A percentile compares a stretch with the other conserved stretches of the same genome.
Evolutionary conservation across 2,329 filamentous ascomycete genomes (phyloP).

Genomic region (Rutstroemia sp.): DNA sequence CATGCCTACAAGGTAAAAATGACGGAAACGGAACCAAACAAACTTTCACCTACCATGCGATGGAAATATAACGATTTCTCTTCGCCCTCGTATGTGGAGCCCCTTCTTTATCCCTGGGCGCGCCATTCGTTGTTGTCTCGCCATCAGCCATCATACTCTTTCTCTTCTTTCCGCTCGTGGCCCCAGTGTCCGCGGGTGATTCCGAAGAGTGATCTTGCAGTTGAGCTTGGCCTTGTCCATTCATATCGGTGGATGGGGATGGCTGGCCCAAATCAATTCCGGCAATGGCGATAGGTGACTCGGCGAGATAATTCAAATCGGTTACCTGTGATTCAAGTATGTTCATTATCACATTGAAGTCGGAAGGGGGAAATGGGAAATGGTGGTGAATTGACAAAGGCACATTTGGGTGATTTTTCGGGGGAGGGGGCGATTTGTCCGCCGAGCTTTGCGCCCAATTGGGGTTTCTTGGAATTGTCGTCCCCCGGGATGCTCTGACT

Average conservation of each 20-base stretch:
- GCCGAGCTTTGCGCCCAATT: too few species aligned
- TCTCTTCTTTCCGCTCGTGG: slow-evolving; percentile 28
- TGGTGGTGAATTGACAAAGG: neutral
- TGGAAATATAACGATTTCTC: slow-evolving; percentile 31
- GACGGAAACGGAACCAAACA: neutral
- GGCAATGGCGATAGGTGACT: slow-evolving; percentile 23
- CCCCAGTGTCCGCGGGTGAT: slow-evolving; percentile 24
- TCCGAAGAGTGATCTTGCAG: slow-evolving; percentile 18
- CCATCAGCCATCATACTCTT: slow-evolving; percentile 19
- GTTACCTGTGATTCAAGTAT: slow-evolving; percentile 28
- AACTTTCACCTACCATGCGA: slow-evolving; percentile 27
- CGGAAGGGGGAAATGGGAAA: too few species aligned
- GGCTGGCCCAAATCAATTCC: neutral
- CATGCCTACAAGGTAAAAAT: too few species aligned
- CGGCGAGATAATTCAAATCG: slow-evolving; percentile 27
- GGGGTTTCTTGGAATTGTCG: too few species aligned
- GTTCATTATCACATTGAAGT: slow-evolving; percentile 28
- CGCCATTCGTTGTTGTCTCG: slow-evolving; percentile 9
- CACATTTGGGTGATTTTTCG: neutral
- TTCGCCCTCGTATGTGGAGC: slow-evolving; percentile 28
- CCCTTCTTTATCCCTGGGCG: slow-evolving; percentile 1
- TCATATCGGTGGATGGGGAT: slow-evolving; percentile 20
- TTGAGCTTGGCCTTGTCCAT: slow-evolving; percentile 15
- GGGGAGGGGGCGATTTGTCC: neutral
- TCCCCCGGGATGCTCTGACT: too few species aligned